Evolutionary conservation across 768 basidiomycete genomes (phyloP), one percentile per base, ranked within the genome.

Genomic region (Megacollybia marginata): DNA sequence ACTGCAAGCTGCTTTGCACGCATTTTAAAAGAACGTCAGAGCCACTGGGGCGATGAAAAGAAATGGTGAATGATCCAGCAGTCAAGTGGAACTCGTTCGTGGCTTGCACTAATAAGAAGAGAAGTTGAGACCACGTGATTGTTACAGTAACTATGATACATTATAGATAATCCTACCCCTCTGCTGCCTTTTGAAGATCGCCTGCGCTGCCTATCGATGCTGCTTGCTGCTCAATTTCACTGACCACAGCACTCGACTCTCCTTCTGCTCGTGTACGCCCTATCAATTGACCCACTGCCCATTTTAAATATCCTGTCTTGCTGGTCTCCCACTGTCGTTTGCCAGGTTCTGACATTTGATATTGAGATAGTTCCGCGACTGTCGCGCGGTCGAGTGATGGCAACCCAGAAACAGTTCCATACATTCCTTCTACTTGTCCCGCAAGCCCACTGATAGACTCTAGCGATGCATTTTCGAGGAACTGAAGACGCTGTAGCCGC

Each of bases 291-390:
- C 69, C 69, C 1, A 82, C 69, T 1, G 85, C 88, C 91, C 91
- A 93, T 52, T 81, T 80, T 5, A 84, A 60, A 62, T 92, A 93
- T 5, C 87, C 89, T 1, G 75, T 73, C 60, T 78, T 77, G 62
- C 76, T 81, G 34, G 79, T 77, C 66, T 92, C 88, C 89, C 90
- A 92, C 9, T 75, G 75, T 36, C 82, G 76, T 61, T 88, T 88
- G 1, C 85, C 82, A 0, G 82, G 78, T 50, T 82, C 78, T 4
- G 71, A 57, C 20, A 68, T 60, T 20, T 62, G 62, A 43, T 70
- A 53, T 36, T 72, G 64, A 33, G 70, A 58, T 19, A 71, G 62
- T 9, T 69, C 61, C 20, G 71, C 62, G 8, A 74, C 57, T 3
- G 70, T 66, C 3, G 62, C 57, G 5, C 66, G 54, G 48, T 72